These are phyloP conservation scores for Knoxia roxburghii DNA, from an alignment of 257 asterid genomes.

Conservation along the genomic window DNA sequence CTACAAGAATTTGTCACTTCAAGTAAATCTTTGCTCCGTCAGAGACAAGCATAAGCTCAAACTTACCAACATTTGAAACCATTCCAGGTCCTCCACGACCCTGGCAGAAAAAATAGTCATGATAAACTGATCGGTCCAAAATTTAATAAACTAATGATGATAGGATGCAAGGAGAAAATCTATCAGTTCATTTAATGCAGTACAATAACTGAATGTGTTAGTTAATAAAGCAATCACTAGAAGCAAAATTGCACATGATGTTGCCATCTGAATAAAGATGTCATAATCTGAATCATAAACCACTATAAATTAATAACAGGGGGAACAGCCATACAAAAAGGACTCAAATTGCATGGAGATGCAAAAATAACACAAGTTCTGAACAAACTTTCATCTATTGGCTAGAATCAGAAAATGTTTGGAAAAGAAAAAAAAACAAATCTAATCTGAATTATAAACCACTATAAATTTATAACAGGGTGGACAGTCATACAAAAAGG, in stretches of 20 bases:
- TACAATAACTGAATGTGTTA: not conserved
- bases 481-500: too few species aligned
- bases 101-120: slow-evolving; percentile 43
- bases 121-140: slow-evolving; percentile 1
- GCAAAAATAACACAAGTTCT: too few species aligned
- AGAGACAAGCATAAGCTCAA: slow-evolving; percentile 13
- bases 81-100: slow-evolving; percentile 88
- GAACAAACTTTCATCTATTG: not conserved
- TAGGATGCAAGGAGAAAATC: not conserved
- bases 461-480: too few species aligned
- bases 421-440: too few species aligned
- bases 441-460: too few species aligned
- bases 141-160: not conserved
- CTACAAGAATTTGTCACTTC: not conserved
- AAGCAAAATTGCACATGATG: not conserved
- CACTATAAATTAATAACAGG: not conserved
- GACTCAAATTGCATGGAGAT: not conserved
- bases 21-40: not conserved
- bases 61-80: slow-evolving; percentile 56
- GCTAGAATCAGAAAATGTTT: not conserved
- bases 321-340: not conserved
- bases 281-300: not conserved
- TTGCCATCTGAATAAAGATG: too few species aligned
- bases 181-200: not conserved
- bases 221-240: not conserved